Conservation (phyloP, 1,139 yeast genomes). For the Geotrichum klebahnii region DNA sequence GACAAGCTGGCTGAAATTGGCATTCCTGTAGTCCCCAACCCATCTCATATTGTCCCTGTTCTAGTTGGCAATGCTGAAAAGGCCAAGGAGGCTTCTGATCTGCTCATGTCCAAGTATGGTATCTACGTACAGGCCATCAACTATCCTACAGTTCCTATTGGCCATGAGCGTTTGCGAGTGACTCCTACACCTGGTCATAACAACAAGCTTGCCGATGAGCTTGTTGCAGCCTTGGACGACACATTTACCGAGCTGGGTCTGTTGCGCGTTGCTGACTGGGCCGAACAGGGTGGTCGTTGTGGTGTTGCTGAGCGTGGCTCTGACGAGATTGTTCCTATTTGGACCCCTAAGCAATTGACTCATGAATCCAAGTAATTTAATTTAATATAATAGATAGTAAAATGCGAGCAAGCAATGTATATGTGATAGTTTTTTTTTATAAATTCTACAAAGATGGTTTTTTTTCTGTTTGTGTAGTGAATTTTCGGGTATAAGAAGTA, state of each 20-base stretch:
- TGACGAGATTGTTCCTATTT: conserved; percentile 51
- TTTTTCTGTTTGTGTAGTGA: too few species aligned
- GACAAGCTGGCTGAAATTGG: conserved; percentile 62
- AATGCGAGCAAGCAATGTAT: too few species aligned
- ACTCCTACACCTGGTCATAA: conserved; percentile 98
- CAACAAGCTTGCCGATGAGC: conserved; percentile 66
- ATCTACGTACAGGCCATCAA: conserved; percentile 97
- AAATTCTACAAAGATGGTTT: too few species aligned
- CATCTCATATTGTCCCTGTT: conserved; percentile 94
- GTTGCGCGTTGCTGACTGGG: conserved; percentile 78
- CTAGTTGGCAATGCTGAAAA: conserved; percentile 90
- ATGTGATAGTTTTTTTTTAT: too few species aligned
- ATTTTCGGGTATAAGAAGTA: too few species aligned
- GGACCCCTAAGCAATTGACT: conserved; percentile 76
- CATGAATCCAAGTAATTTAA: background rate
- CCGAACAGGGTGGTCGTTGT: conserved; percentile 72
- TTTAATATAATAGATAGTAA: too few species aligned
- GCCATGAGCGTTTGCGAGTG: conserved; percentile 90
- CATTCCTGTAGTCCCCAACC: conserved; percentile 94
- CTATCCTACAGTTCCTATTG: conserved; percentile 96
- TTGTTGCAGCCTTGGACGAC: conserved; percentile 72
- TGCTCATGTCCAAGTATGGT: conserved; percentile 73
- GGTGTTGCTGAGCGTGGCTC: conserved; percentile 64
- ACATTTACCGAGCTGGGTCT: conserved; percentile 73
- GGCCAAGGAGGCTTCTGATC: conserved; percentile 87